Conservation (phyloP, 495 filamentous ascomycete genomes). For the Aspergillus ellipticus region DNA sequence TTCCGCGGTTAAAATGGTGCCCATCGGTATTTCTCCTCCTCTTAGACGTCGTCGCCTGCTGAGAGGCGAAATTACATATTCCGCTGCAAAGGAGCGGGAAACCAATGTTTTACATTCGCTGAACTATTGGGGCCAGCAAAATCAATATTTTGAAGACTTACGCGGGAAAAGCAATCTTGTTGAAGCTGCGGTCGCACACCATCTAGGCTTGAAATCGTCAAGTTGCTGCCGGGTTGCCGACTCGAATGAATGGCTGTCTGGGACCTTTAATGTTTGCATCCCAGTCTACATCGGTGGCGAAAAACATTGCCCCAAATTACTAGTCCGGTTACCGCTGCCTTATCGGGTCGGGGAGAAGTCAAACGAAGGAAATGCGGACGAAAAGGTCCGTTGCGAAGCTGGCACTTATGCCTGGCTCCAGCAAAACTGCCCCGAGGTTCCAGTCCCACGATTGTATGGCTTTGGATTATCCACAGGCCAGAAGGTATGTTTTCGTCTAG, state of each 20-base stretch:
- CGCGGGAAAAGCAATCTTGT: background rate
- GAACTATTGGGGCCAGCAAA: background rate
- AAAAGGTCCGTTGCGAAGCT: background rate
- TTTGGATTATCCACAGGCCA: constrained; percentile 28
- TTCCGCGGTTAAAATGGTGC: too few species aligned
- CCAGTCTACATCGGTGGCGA: constrained; percentile 17
- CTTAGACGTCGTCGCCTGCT: constrained; percentile 1
- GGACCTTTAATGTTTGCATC: constrained; percentile 34
- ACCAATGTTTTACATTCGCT: constrained; percentile 1
- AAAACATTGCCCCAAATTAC: background rate
- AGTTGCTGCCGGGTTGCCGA: constrained; percentile 18
- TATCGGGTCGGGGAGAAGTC: constrained; percentile 29
- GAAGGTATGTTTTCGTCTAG: constrained; percentile 7
- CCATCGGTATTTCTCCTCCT: background rate
- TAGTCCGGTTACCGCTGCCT: constrained; percentile 32
- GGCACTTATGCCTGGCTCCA: background rate
- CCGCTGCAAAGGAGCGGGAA: constrained; percentile 2
- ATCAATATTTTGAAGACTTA: background rate
- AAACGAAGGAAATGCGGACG: constrained; percentile 8
- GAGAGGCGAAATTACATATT: constrained; percentile 3
- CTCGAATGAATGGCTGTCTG: constrained; percentile 25
- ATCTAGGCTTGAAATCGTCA: constrained; percentile 15
- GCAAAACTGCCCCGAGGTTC: background rate
- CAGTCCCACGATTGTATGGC: background rate
- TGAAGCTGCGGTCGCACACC: constrained; percentile 22